phyloP scores from a whole-genome alignment of 805 yeast genomes.

The Jamesozyma rosinii region DNA sequence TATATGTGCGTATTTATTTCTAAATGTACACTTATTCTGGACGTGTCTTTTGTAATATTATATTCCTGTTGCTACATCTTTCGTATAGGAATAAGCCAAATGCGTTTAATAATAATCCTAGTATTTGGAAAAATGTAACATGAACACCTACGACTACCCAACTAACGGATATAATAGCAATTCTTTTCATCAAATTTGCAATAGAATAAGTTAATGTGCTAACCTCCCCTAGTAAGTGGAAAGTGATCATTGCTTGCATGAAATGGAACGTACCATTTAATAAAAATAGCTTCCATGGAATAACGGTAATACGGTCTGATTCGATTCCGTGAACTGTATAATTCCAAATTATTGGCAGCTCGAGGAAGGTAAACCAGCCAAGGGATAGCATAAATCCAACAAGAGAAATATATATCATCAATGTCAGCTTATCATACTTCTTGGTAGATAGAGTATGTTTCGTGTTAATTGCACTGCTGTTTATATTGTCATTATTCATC shows the following conservation, averaged over 20 bases:
- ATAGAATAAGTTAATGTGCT: constrained; percentile 81
- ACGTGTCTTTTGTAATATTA: constrained; percentile 6
- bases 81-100: constrained; percentile 56
- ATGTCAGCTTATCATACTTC: constrained; percentile 73
- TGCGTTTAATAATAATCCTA: constrained; percentile 45
- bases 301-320: constrained; percentile 19
- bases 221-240: constrained; percentile 68
- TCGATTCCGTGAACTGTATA: constrained; percentile 12
- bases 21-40: constrained; percentile 5
- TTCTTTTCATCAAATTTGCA: constrained; percentile 80
- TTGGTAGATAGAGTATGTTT: no score
- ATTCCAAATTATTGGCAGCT: constrained; percentile 35
- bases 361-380: constrained; percentile 64
- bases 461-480: neutral
- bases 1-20: neutral
- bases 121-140: constrained; percentile 38
- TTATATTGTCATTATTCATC: neutral
- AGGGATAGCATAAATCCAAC: constrained; percentile 63
- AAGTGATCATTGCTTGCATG: constrained; percentile 69
- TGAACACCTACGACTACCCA: constrained; percentile 51
- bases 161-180: constrained; percentile 73
- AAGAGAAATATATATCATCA: constrained; percentile 70
- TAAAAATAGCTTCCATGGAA: constrained; percentile 44
- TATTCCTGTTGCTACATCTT: constrained; percentile 29
- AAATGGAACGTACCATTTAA: constrained; percentile 72